Conservation (phyloP, 2,329 filamentous ascomycete species). For the Phoma sp. region DNA sequence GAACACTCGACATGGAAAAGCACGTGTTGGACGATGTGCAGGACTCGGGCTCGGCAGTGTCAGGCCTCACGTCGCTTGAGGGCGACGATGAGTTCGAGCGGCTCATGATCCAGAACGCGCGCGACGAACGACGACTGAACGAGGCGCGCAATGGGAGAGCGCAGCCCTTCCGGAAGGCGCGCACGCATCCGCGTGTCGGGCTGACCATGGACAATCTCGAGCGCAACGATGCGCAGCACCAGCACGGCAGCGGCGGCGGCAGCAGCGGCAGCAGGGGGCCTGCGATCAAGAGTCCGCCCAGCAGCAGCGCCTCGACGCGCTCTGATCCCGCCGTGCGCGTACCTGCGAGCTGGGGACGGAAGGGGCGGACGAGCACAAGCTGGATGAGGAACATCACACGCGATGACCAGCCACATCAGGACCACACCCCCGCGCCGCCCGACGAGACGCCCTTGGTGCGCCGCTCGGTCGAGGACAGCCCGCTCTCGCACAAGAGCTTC, state of each 20-base stretch:
- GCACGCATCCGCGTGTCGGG: slow-evolving; percentile 47
- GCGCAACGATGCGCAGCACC: slow-evolving; percentile 38
- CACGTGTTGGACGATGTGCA: slow-evolving; percentile 32
- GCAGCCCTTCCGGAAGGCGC: slow-evolving; percentile 52
- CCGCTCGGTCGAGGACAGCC: slow-evolving; percentile 52
- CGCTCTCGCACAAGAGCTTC: slow-evolving; percentile 47
- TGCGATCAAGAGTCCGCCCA: slow-evolving; percentile 35
- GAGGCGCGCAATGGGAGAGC: slow-evolving; percentile 41
- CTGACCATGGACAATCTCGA: slow-evolving; percentile 53
- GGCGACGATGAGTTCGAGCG: slow-evolving; percentile 54
- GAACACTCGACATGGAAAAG: slow-evolving; percentile 28
- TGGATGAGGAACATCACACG: slow-evolving; percentile 52
- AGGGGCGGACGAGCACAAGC: slow-evolving; percentile 48
- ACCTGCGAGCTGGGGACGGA: slow-evolving; percentile 57
- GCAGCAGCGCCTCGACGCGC: slow-evolving; percentile 44
- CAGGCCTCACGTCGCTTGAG: slow-evolving; percentile 49
- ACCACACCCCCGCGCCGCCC: slow-evolving; percentile 5
- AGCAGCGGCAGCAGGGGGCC: slow-evolving; percentile 12
- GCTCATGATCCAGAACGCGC: slow-evolving; percentile 52
- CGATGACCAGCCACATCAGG: slow-evolving; percentile 25
- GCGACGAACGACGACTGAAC: slow-evolving; percentile 50
- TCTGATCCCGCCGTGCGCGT: slow-evolving; percentile 54
- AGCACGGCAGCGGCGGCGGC: no score
- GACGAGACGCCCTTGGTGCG: slow-evolving; percentile 35
- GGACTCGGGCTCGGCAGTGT: slow-evolving; percentile 29